A percentile compares a stretch with the other conserved stretches of the same genome.
phyloP scores from a whole-genome alignment of 257 asterid species.

The Cinchona pubescens region DNA sequence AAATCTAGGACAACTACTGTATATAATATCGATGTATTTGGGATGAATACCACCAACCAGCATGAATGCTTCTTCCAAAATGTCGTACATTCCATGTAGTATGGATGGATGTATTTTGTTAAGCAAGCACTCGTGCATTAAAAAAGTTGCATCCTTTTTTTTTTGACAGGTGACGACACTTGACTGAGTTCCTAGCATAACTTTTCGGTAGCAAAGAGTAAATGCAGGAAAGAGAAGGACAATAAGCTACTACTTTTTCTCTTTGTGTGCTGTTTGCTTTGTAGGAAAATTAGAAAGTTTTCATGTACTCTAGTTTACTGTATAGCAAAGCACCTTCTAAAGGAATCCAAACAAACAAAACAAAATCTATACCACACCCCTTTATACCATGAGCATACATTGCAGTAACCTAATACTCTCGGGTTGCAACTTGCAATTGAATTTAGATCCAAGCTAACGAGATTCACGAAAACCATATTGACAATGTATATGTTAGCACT shows the following conservation, averaged over 20 bases:
- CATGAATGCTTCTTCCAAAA: background rate
- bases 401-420: too few relatives aligned
- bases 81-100: background rate
- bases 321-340: background rate
- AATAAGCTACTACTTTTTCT: too few relatives aligned
- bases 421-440: too few relatives aligned
- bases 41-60: background rate
- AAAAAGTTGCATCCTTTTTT: background rate
- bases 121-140: background rate
- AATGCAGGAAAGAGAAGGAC: background rate
- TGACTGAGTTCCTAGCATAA: background rate
- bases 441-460: too few relatives aligned
- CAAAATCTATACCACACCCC: background rate
- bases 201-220: background rate
- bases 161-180: background rate
- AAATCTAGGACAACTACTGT: too few relatives aligned
- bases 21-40: background rate
- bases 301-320: background rate
- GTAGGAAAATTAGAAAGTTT: background rate
- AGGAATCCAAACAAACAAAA: background rate
- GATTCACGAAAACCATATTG: too few relatives aligned
- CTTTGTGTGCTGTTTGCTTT: background rate
- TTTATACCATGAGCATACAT: background rate
- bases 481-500: too few relatives aligned
- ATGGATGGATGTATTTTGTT: background rate